Percentiles rank a stretch among this genome's conserved stretches.
phyloP scores from a whole-genome alignment of 2,329 filamentous ascomycete genomes.

The Diaporthe capsici region DNA sequence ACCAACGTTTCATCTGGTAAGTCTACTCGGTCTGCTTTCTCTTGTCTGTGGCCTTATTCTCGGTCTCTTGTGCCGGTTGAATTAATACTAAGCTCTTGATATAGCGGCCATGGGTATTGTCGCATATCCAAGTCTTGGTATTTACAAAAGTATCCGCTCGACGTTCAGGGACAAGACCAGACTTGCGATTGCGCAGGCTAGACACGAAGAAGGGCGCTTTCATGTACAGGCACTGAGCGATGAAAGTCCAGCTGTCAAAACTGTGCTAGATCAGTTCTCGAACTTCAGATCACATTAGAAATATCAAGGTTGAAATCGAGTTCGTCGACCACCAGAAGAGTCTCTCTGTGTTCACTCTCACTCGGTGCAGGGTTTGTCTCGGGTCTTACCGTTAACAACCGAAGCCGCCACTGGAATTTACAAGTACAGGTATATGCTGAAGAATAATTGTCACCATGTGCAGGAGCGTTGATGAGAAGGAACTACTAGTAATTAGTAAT shows the following conservation, averaged over 20 bases:
- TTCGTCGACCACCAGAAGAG: no score
- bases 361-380: no score
- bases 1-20: slow-evolving; percentile 7
- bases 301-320: no score
- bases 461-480: no score
- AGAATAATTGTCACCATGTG: neutral
- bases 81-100: neutral
- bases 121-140: neutral
- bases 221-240: neutral
- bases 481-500: no score
- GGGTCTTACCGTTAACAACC: no score
- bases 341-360: no score
- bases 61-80: neutral
- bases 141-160: neutral
- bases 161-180: neutral
- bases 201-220: neutral
- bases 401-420: no score
- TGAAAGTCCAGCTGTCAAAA: neutral
- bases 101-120: neutral
- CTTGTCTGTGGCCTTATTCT: neutral
- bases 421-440: no score
- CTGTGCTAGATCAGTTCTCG: neutral
- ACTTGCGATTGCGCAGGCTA: neutral
- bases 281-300: no score
- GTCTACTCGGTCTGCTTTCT: neutral